Conservation (phyloP, 495 filamentous ascomycete genomes). For the Aeminium ludgeri region DNA sequence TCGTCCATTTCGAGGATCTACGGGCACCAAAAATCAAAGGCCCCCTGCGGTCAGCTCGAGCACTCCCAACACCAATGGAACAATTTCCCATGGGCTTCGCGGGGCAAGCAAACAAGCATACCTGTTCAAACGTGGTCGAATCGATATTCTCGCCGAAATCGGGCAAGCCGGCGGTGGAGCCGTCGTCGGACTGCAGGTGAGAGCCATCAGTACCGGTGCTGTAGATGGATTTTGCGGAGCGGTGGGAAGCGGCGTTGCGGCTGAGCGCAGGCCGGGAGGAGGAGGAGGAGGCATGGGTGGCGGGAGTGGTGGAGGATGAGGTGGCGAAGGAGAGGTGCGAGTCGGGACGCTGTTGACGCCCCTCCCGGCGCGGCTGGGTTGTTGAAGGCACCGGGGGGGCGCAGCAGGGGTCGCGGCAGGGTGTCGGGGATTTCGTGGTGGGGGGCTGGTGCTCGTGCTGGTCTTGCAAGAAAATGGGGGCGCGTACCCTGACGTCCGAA, state of each 20-base stretch:
- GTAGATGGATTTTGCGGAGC: constrained; percentile 2
- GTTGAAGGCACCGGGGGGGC: neutral
- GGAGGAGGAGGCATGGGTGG: neutral
- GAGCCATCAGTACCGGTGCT: constrained; percentile 12
- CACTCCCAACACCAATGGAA: neutral
- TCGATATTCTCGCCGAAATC: constrained; percentile 62
- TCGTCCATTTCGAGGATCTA: constrained; percentile 91
- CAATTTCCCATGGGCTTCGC: no score
- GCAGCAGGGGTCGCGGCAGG: neutral
- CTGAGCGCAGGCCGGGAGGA: constrained; percentile 1
- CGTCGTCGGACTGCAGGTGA: constrained; percentile 28
- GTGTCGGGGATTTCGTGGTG: neutral
- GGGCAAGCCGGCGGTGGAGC: constrained; percentile 27
- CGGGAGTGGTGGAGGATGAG: neutral
- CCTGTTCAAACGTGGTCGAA: constrained; percentile 60
- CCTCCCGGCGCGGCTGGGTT: no score
- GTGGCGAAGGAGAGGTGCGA: no score
- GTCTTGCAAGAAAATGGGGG: constrained; percentile 1
- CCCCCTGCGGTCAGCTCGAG: neutral
- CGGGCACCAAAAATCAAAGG: neutral
- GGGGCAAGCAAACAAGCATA: neutral
- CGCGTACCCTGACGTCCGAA: constrained; percentile 8
- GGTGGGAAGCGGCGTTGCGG: constrained; percentile 2
- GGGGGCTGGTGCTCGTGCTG: neutral
- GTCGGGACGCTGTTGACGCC: no score